Evolutionary conservation across 2,329 filamentous ascomycete genomes (phyloP), one percentile per base, ranked within the genome.

Genomic region (Whalleya microplaca): DNA sequence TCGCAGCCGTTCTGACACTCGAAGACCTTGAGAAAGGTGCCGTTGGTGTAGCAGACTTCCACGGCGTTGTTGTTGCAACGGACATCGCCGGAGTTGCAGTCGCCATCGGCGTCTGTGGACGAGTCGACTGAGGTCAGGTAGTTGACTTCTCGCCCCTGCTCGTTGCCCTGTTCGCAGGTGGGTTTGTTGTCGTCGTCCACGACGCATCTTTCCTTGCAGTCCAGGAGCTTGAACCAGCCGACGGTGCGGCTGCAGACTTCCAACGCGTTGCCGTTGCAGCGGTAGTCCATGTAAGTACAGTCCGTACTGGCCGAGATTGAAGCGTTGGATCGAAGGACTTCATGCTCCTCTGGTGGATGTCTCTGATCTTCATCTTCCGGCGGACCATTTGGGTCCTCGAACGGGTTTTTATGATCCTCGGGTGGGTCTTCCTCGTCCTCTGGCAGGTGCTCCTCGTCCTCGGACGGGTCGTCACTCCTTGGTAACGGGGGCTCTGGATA

Each of bases 191-290:
- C 32, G 5, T 12, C 3, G 32, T 37, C 32, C 5, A 37, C 9
- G 3, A 3, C 7, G 14, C 32, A 37, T 12, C 14, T 5, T 3
- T 16, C 14, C 4, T 14, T 37, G 32, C 32, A 37, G 8, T 16
- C 5, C 10, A 37, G 8, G 4, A 37, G 10, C 3, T 37, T 3
- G 32, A 14, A 12, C 32, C 32, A 37, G 32, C 32, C 32, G 3
- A 3, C 14, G 9, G 8, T 37, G 3, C 14, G 9, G 32, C 10
- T 37, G 32, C 55, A 58, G 7, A 51, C 18, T 29, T 48, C 51
- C 21, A 58, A 41, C 16, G 3, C 48, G 23, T 45, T 21, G 21
- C 45, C 52, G 5, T 20, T 16, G n/a, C 56, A 58, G 16, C 48
- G 52, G 5, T 41, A 14, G 2, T 19, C 20, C n/a, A 51, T 51